Evolutionary conservation across 208 protist genomes (phyloP).

Genomic region (Blastocrithidia nonstop): DNA sequence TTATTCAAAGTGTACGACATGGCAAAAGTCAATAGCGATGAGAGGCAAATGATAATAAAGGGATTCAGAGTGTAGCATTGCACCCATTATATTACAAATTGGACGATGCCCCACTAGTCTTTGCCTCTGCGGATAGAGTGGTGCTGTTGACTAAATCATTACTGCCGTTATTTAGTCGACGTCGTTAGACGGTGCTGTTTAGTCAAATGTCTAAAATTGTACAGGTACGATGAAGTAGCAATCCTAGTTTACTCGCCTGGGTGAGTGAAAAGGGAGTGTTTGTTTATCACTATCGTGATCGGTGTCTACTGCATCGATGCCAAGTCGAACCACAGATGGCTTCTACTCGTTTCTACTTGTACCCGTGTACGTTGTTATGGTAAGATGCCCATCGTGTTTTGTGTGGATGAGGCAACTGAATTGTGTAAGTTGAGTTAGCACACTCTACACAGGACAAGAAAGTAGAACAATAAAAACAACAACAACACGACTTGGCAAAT

Average conservation of each 20-base stretch:
- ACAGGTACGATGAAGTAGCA: constrained; percentile 11
- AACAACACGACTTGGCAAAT: constrained; percentile 10
- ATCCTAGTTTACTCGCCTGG: constrained; percentile 40
- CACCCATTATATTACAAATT: constrained; percentile 29
- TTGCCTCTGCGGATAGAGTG: constrained; percentile 18
- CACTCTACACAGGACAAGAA: too few species aligned
- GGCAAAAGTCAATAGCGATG: constrained; percentile 18
- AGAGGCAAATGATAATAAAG: constrained; percentile 7
- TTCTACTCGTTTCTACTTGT: constrained; percentile 19
- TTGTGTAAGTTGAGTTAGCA: too few species aligned
- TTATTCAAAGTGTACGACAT: constrained; percentile 18
- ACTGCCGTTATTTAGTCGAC: constrained; percentile 25
- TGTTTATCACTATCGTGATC: constrained; percentile 28
- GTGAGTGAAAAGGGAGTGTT: constrained; percentile 31
- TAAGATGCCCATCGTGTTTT: constrained; percentile 12
- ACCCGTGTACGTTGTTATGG: constrained; percentile 38
- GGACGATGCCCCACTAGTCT: constrained; percentile 28
- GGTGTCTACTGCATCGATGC: constrained; percentile 11
- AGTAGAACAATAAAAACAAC: too few species aligned
- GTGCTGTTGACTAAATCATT: constrained; percentile 27
- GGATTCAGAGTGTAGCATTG: constrained; percentile 19
- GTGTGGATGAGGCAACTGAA: constrained; percentile 54
- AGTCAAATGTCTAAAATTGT: constrained; percentile 30
- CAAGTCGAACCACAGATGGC: constrained; percentile 5
- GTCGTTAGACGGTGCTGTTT: constrained; percentile 19